phyloP scores from a whole-genome alignment of 2,329 filamentous ascomycete genomes.

The Lachnellula arida region DNA sequence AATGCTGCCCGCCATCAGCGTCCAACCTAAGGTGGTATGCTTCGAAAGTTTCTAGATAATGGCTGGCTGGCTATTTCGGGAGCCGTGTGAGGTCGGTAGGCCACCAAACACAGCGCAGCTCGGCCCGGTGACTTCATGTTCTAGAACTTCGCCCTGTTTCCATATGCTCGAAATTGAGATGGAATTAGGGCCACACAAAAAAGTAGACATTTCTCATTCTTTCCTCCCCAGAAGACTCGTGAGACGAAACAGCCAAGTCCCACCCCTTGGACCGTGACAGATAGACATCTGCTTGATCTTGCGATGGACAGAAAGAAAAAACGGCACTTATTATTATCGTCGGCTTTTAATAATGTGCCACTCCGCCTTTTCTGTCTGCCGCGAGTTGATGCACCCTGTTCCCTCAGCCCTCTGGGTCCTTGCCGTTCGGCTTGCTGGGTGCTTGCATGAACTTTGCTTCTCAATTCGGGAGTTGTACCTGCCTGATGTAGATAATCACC shows the following conservation, averaged over 20 bases:
- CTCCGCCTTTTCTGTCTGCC: background rate
- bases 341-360: background rate
- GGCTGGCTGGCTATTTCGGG: slow-evolving; percentile 10
- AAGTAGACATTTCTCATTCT: slow-evolving; percentile 6
- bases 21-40: background rate
- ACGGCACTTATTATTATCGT: no score
- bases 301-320: no score
- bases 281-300: background rate
- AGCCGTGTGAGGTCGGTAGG: background rate
- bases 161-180: slow-evolving; percentile 25
- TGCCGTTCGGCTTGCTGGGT: slow-evolving; percentile 9
- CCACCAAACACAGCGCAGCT: slow-evolving; percentile 5
- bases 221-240: background rate
- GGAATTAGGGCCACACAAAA: slow-evolving; percentile 21
- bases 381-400: background rate
- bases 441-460: slow-evolving; percentile 23
- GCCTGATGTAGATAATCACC: slow-evolving; percentile 20
- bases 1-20: slow-evolving; percentile 1
- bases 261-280: slow-evolving; percentile 9
- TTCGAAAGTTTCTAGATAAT: slow-evolving; percentile 4
- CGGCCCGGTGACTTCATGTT: slow-evolving; percentile 5
- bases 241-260: background rate
- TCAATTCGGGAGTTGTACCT: slow-evolving; percentile 16
- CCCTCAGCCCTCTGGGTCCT: background rate
- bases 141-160: slow-evolving; percentile 12